These are phyloP conservation scores for Nasturtium officinale DNA, from an alignment of 345 rosid species.

Conservation along the genomic window DNA sequence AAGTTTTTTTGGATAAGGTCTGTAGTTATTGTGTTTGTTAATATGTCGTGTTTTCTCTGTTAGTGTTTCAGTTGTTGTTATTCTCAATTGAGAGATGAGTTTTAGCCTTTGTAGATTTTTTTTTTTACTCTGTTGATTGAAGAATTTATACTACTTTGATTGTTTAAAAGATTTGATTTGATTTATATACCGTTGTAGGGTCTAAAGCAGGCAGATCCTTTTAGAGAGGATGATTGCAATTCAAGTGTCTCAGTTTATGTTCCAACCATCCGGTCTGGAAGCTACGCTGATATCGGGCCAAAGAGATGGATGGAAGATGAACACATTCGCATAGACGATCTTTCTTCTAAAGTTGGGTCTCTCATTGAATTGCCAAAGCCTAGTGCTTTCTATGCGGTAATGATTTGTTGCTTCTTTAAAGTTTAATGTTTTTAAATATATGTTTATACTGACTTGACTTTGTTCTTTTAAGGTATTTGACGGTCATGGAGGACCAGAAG, in stretches of 20 bases:
- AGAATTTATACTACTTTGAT: neutral
- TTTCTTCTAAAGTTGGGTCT: constrained; percentile 63
- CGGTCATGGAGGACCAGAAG: constrained; percentile 92
- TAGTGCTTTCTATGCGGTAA: constrained; percentile 86
- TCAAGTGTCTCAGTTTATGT: constrained; percentile 37
- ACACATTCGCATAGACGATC: constrained; percentile 79
- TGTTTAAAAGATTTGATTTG: neutral
- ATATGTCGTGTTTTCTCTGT: neutral
- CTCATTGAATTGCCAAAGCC: constrained; percentile 57
- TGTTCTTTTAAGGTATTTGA: constrained; percentile 57
- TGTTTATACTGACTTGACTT: constrained; percentile 12
- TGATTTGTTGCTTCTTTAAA: neutral
- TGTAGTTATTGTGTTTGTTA: constrained; percentile 17
- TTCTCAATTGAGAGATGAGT: neutral
- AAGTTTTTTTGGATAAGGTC: neutral
- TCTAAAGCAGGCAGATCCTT: neutral
- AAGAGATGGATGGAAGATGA: constrained; percentile 84
- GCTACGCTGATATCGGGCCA: constrained; percentile 69
- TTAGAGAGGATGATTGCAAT: constrained; percentile 19
- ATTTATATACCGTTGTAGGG: neutral
- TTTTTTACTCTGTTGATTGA: neutral
- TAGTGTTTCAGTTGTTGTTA: neutral
- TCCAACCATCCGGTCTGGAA: constrained; percentile 80
- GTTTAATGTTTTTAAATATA: neutral
- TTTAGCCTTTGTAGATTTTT: neutral